Percentiles rank a stretch among this genome's conserved stretches.
Evolutionary conservation across 805 yeast species (phyloP).

Genomic region (Helenozyma baotianmanensis): DNA sequence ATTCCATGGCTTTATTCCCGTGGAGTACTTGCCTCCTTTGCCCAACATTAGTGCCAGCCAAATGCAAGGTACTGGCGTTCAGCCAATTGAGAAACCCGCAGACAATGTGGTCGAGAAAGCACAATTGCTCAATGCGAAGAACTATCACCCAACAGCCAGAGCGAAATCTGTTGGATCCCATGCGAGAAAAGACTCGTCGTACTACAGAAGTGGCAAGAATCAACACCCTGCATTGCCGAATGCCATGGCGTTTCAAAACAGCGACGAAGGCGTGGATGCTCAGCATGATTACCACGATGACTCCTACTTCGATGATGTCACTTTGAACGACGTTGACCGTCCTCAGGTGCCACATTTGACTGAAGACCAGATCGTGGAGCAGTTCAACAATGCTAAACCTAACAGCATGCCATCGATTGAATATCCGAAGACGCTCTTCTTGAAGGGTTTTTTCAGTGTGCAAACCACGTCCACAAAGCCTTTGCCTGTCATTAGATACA

Average conservation of each 20-base stretch:
- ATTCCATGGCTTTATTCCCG: slow-evolving; percentile 38
- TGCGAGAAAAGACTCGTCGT: slow-evolving; percentile 55
- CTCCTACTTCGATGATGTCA: slow-evolving; percentile 52
- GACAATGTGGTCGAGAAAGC: slow-evolving; percentile 1
- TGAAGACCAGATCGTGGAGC: slow-evolving; percentile 39
- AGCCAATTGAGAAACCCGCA: neutral
- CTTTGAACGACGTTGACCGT: slow-evolving; percentile 34
- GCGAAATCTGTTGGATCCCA: slow-evolving; percentile 84
- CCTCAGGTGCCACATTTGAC: slow-evolving; percentile 32
- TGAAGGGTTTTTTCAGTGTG: slow-evolving; percentile 90
- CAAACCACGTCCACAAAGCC: slow-evolving; percentile 94
- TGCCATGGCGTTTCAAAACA: slow-evolving; percentile 37
- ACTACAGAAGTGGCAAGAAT: slow-evolving; percentile 14
- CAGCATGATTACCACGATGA: slow-evolving; percentile 33
- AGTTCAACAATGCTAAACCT: slow-evolving; percentile 52
- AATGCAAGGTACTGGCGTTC: slow-evolving; percentile 15
- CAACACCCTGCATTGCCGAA: slow-evolving; percentile 44
- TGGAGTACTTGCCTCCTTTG: slow-evolving; percentile 41
- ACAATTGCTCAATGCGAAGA: slow-evolving; percentile 14
- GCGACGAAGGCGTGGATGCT: slow-evolving; percentile 34
- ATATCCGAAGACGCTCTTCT: slow-evolving; percentile 82
- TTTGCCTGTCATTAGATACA: slow-evolving; percentile 79
- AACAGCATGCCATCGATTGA: slow-evolving; percentile 93
- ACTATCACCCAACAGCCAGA: slow-evolving; percentile 76
- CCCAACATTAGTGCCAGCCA: slow-evolving; percentile 35